Percentiles rank a stretch among this genome's conserved stretches.
These are phyloP conservation scores for Tricholoma bakamatsutake DNA, from an alignment of 768 basidiomycete species.

Conservation along the genomic window DNA sequence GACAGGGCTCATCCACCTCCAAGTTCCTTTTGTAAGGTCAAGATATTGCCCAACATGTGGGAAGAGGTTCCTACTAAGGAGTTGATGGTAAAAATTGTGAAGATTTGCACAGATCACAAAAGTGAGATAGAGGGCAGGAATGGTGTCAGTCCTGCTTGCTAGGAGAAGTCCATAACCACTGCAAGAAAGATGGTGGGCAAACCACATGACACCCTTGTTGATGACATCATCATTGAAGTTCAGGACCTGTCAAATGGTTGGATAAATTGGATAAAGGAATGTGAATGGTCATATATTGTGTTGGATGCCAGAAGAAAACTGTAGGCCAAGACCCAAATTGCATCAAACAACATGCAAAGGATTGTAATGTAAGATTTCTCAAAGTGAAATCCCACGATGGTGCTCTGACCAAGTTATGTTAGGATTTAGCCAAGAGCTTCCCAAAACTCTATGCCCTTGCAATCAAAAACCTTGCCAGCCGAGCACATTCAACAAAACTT, in stretches of 20 bases:
- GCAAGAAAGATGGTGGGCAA: constrained; percentile 7
- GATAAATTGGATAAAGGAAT: neutral
- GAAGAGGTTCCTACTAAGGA: neutral
- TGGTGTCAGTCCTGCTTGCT: constrained; percentile 6
- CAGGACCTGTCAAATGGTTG: neutral
- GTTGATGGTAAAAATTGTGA: neutral
- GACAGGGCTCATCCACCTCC: neutral
- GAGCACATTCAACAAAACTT: no score
- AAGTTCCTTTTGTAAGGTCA: neutral
- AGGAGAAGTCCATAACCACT: neutral
- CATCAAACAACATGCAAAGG: constrained; percentile 9
- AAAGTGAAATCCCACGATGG: no score
- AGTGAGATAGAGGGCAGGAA: constrained; percentile 2
- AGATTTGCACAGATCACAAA: constrained; percentile 4
- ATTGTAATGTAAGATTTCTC: constrained; percentile 6
- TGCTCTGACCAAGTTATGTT: no score
- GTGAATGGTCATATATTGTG: constrained; percentile 8
- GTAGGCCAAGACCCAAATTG: constrained; percentile 7
- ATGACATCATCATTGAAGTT: neutral
- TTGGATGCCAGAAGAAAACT: constrained; percentile 8
- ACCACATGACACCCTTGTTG: constrained; percentile 5
- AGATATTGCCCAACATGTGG: neutral
- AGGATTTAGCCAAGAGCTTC: no score
- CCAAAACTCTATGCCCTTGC: no score
- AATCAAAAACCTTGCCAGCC: no score